A percentile compares a stretch with the other conserved stretches of the same genome.
These are phyloP conservation scores for Salix viminalis DNA, from an alignment of 345 rosid species.

Conservation along the genomic window DNA sequence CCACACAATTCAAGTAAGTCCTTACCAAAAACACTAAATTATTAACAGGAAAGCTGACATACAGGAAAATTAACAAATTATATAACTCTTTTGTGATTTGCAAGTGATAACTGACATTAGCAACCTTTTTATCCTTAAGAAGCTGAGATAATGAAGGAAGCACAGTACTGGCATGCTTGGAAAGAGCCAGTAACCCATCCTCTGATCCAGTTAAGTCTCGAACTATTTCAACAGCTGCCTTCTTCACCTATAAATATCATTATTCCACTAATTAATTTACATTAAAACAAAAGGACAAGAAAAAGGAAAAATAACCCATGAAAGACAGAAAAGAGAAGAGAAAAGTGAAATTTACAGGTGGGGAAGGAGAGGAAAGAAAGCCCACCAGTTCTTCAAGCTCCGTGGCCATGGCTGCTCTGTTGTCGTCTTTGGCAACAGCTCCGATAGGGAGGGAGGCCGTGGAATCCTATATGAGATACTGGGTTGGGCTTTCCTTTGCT, in stretches of 20 bases:
- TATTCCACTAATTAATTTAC: not conserved
- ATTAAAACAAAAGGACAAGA: not conserved
- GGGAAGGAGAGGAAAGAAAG: slow-evolving; percentile 67
- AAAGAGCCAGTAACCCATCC: slow-evolving; percentile 69
- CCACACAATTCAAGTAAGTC: not conserved
- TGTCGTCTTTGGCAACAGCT: not conserved
- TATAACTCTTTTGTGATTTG: not conserved
- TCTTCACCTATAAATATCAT: slow-evolving; percentile 50
- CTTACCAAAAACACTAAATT: not conserved
- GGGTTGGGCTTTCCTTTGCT: not conserved
- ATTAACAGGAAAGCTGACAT: not conserved
- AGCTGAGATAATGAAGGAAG: slow-evolving; percentile 60
- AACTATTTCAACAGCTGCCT: slow-evolving; percentile 80
- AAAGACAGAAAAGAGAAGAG: not conserved
- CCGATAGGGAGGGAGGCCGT: no score
- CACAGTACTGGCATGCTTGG: slow-evolving; percentile 39
- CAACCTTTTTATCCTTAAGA: slow-evolving; percentile 64
- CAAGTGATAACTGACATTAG: not conserved
- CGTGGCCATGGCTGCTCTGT: slow-evolving; percentile 55
- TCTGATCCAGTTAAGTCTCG: slow-evolving; percentile 82
- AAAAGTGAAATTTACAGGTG: slow-evolving; percentile 40
- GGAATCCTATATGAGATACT: not conserved
- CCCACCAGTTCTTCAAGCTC: slow-evolving; percentile 81
- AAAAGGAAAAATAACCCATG: not conserved
- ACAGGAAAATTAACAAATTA: not conserved